Evolutionary conservation across 495 filamentous ascomycete genomes (phyloP).

Genomic region (Penicillium flavigenum): DNA sequence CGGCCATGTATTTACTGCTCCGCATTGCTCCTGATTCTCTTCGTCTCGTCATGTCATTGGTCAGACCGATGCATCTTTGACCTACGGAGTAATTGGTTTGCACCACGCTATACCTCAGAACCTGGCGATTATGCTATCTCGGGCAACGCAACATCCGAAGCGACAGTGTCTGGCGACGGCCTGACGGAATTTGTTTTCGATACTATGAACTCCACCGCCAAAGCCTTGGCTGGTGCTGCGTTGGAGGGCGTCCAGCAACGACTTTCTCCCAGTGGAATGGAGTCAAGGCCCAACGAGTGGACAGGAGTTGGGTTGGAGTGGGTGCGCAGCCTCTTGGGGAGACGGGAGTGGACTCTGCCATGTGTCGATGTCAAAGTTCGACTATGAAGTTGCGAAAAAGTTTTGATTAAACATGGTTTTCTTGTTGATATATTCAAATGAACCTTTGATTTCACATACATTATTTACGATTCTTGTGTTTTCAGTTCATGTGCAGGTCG

Average conservation of each 20-base stretch:
- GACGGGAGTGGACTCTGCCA: constrained; percentile 77
- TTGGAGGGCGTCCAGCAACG: constrained; percentile 59
- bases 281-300: constrained; percentile 54
- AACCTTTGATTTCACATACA: not conserved
- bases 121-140: constrained; percentile 21
- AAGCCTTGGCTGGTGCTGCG: constrained; percentile 63
- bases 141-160: constrained; percentile 24
- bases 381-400: constrained; percentile 41
- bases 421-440: not conserved
- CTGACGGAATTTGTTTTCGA: constrained; percentile 55
- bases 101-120: constrained; percentile 54
- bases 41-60: constrained; percentile 88
- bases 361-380: constrained; percentile 81
- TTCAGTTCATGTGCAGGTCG: not conserved
- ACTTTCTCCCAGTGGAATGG: constrained; percentile 33
- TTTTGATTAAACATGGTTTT: not conserved
- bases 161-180: constrained; percentile 28
- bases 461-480: not conserved
- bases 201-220: constrained; percentile 65
- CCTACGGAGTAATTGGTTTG: constrained; percentile 78
- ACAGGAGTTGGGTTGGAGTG: constrained; percentile 81
- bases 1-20: constrained; percentile 91
- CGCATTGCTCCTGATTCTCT: constrained; percentile 81
- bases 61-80: constrained; percentile 87
- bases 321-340: constrained; percentile 71